Evolutionary conservation across 768 basidiomycete species (phyloP).

Genomic region (Suillus brevipes): DNA sequence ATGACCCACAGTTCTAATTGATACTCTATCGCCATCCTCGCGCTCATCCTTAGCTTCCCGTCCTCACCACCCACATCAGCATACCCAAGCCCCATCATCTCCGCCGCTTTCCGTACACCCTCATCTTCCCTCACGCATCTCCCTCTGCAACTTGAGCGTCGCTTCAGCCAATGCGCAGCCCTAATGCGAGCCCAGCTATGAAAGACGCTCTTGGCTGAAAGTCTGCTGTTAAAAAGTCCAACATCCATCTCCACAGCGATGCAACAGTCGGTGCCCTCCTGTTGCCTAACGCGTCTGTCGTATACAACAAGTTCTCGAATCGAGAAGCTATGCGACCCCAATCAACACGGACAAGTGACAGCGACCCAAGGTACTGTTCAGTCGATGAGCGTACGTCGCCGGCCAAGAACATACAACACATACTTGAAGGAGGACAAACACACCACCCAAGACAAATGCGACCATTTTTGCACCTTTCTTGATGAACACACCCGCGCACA

Average conservation of each 20-base stretch:
- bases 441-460: conserved; percentile 86
- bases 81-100: no score
- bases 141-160: conserved; percentile 7
- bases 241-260: conserved; percentile 64
- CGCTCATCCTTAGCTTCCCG: no score
- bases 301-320: conserved; percentile 77
- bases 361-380: conserved; percentile 74
- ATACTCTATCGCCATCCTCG: no score
- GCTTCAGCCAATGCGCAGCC: conserved; percentile 75
- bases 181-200: conserved; percentile 78
- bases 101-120: no score
- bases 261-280: conserved; percentile 62
- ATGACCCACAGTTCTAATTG: no score
- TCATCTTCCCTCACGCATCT: no score
- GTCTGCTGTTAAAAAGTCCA: conserved; percentile 87
- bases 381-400: background rate
- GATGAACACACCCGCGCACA: conserved; percentile 90
- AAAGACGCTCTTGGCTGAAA: conserved; percentile 92
- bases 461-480: conserved; percentile 89
- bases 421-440: conserved; percentile 91
- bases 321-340: conserved; percentile 65
- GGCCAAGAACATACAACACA: conserved; percentile 16
- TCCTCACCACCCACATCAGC: no score
- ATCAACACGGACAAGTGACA: conserved; percentile 73
- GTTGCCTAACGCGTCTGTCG: conserved; percentile 53